A percentile compares a stretch with the other conserved stretches of the same genome.
Conservation (phyloP, 108 stramenopile genomes). For the Aurantiochytrium sp. region DNA sequence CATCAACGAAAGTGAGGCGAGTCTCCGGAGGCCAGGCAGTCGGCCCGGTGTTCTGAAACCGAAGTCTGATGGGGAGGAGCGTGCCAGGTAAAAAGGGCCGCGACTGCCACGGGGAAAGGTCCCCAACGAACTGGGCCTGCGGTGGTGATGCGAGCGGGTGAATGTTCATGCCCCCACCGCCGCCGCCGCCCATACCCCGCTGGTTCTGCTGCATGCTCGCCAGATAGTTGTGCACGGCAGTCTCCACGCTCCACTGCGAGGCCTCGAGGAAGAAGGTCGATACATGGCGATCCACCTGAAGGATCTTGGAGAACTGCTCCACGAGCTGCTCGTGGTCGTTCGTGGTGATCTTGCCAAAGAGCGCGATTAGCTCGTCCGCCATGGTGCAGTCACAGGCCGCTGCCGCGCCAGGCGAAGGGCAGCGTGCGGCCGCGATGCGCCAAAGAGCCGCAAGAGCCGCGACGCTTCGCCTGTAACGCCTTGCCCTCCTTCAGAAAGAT, state of each 20-base stretch:
- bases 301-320: neutral
- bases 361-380: conserved; percentile 6
- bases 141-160: neutral
- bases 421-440: too few relatives aligned
- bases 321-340: conserved; percentile 27
- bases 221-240: conserved; percentile 14
- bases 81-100: neutral
- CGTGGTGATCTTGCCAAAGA: conserved; percentile 24
- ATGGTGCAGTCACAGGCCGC: neutral
- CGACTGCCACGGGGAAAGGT: conserved; percentile 18
- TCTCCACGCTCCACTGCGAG: conserved; percentile 30
- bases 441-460: too few relatives aligned
- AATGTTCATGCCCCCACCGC: neutral
- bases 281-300: conserved; percentile 24
- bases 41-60: conserved; percentile 12
- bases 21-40: neutral
- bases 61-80: neutral
- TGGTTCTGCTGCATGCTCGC: neutral
- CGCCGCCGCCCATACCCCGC: neutral
- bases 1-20: neutral
- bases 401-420: too few relatives aligned
- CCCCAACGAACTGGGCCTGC: neutral
- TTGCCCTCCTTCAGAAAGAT: too few relatives aligned
- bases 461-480: too few relatives aligned
- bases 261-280: conserved; percentile 12